phyloP scores from a whole-genome alignment of 176 grass and related monocot genomes.

The Ananas comosus region DNA sequence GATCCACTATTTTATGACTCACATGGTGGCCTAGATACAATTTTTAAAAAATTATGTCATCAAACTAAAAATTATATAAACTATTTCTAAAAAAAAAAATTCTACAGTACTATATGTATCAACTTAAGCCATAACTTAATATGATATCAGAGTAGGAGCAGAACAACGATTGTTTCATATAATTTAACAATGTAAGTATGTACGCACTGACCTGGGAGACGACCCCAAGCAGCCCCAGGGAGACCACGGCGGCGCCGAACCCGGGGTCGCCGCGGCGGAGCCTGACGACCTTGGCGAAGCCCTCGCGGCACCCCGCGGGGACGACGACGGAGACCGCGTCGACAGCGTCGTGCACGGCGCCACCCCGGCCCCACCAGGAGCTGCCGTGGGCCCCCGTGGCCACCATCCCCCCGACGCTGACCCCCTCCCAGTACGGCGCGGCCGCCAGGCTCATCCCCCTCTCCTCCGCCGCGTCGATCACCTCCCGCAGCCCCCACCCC shows the following conservation, averaged over 20 bases:
- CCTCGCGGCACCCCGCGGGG: constrained; percentile 19
- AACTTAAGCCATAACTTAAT: no score
- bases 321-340: constrained; percentile 46
- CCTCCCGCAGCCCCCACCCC: constrained; percentile 44
- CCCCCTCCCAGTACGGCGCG: constrained; percentile 75
- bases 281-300: constrained; percentile 36
- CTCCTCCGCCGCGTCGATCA: constrained; percentile 55
- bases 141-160: no score
- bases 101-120: no score
- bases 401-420: constrained; percentile 59
- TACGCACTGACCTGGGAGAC: constrained; percentile 45
- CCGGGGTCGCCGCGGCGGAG: constrained; percentile 33
- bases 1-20: no score
- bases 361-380: constrained; percentile 78
- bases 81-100: no score
- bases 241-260: constrained; percentile 66
- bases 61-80: no score
- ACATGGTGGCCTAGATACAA: no score
- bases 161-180: neutral
- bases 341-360: constrained; percentile 65
- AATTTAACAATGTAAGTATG: no score
- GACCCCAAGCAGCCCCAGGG: constrained; percentile 58
- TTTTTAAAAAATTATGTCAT: no score
- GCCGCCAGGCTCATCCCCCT: constrained; percentile 52
- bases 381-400: constrained; percentile 77